These are phyloP conservation scores for Trichoderma hamatum DNA, from an alignment of 2,329 filamentous ascomycete genomes.

Conservation along the genomic window DNA sequence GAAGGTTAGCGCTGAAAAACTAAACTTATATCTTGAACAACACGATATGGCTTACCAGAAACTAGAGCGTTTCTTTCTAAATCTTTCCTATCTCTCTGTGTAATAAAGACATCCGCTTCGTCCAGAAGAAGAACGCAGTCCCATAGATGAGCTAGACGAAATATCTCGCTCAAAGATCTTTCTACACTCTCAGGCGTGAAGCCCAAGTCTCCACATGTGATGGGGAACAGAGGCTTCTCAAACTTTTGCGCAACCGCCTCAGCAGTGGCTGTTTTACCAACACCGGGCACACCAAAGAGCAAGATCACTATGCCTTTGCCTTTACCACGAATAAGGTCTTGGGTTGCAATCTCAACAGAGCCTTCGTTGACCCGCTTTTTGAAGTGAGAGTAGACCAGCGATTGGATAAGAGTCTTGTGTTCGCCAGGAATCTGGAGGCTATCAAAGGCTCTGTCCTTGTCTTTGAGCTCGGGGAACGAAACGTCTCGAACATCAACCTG, in stretches of 20 bases:
- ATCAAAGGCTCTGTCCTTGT: constrained; percentile 38
- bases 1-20: not conserved
- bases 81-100: constrained; percentile 31
- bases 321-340: constrained; percentile 49
- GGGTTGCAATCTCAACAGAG: constrained; percentile 19
- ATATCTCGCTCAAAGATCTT: constrained; percentile 30
- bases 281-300: constrained; percentile 39
- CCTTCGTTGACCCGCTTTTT: constrained; percentile 17
- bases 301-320: constrained; percentile 39
- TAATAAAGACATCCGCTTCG: constrained; percentile 38
- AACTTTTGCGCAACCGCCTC: constrained; percentile 32
- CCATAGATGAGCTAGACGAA: constrained; percentile 35
- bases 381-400: constrained; percentile 24
- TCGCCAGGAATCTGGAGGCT: constrained; percentile 9
- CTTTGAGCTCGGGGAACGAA: constrained; percentile 41
- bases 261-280: constrained; percentile 41
- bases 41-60: constrained; percentile 29
- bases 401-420: constrained; percentile 24
- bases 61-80: constrained; percentile 41
- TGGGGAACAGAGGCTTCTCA: constrained; percentile 33
- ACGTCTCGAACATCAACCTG: constrained; percentile 44
- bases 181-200: constrained; percentile 43
- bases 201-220: constrained; percentile 37
- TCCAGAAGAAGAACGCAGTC: constrained; percentile 36
- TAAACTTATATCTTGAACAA: not conserved